Evolutionary conservation across 2,329 filamentous ascomycete species (phyloP), one percentile per base, ranked within the genome.

Genomic region (Berkeleyomyces basicola): DNA sequence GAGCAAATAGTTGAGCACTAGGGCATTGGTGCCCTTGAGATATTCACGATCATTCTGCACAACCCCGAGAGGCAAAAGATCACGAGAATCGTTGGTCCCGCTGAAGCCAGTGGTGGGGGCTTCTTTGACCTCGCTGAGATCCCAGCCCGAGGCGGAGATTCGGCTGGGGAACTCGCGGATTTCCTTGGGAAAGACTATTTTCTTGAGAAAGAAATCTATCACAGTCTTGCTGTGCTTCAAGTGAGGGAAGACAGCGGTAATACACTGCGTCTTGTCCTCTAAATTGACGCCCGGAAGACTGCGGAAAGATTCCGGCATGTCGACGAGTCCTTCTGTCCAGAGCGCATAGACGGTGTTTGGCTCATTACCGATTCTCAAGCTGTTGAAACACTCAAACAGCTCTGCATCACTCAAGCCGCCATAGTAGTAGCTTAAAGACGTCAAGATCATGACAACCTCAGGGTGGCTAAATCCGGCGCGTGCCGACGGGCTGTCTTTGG

Each of bases 141-240:
- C 84, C 85, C 85, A 89, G 0, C 83, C 85, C 0, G 84, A 88
- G 0, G 82, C 77, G 0, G 81, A 82, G 0, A 89, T 71, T 65
- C 87, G 88, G 7, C 76, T 62, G 0, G 79, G 78, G 58, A 87
- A 89, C 64, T 87, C 80, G 31, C 78, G 82, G 65, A 81, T 77
- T 31, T 84, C 79, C 40, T 77, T 81, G 0, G 83, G 76, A 65
- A 88, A 88, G 0, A 86, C 78, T 0, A 84, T 68, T 4, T 75
- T 69, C 0, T 72, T 70, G 0, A 91, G 70, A 67, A 80, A 90
- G 66, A 83, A 89, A 65, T 90, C 81, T 1, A 89, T 76, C 0
- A 74, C 75, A 0, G 69, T 71, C 65, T 83, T 85, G 0, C 78
- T 75, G 63, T 74, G 76, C 0, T 76, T 73, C 0, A 89, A 66